Percentiles rank a stretch among this genome's conserved stretches.
Evolutionary conservation across 1,139 yeast species (phyloP).

Genomic region (Suhomyces kunorum): DNA sequence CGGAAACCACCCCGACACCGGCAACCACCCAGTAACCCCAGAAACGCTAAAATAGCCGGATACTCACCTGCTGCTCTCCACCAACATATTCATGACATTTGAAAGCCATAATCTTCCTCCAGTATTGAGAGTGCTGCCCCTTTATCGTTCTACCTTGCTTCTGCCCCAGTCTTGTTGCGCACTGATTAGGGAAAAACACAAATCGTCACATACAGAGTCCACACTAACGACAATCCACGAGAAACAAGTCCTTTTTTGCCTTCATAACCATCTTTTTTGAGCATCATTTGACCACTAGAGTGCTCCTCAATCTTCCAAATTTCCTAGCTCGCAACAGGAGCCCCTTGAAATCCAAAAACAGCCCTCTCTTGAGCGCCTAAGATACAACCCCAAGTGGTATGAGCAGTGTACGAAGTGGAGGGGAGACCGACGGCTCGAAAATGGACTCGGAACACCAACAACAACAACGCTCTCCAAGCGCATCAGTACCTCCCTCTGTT

Average conservation of each 20-base stretch:
- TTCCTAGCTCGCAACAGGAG: too few relatives aligned
- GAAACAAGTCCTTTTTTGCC: too few relatives aligned
- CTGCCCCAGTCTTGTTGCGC: not conserved
- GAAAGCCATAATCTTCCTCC: not conserved
- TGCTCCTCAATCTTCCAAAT: too few relatives aligned
- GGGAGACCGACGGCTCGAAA: slow-evolving; percentile 2
- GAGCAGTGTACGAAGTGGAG: slow-evolving; percentile 10
- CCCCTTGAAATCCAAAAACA: too few relatives aligned
- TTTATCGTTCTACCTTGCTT: not conserved
- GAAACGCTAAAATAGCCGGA: not conserved
- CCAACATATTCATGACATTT: too few relatives aligned
- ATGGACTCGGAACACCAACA: not conserved
- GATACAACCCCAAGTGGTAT: slow-evolving; percentile 2
- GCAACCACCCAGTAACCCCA: not conserved
- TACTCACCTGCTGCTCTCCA: not conserved
- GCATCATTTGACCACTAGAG: too few relatives aligned
- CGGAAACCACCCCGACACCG: not conserved
- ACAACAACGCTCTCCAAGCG: not conserved
- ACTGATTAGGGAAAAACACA: too few relatives aligned
- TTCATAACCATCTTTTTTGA: too few relatives aligned
- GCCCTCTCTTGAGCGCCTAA: too few relatives aligned
- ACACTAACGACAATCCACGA: too few relatives aligned
- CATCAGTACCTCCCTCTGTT: not conserved
- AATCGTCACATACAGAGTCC: too few relatives aligned
- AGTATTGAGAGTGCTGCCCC: not conserved